Base-by-base conservation (phyloP, 495 filamentous ascomycete species). In the Oidiodendron maius region DNA sequence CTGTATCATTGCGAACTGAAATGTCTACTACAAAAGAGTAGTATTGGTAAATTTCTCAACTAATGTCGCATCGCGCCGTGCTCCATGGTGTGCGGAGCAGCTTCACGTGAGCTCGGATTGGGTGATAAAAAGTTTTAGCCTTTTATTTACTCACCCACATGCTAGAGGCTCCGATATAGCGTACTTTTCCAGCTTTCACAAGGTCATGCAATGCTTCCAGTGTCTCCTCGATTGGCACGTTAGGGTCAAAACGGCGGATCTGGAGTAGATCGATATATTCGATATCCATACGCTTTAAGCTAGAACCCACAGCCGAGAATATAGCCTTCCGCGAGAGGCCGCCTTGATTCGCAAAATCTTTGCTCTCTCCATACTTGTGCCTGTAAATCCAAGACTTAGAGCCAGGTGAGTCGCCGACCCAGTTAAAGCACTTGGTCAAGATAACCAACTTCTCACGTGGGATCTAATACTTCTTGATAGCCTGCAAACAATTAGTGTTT, bases 161-260 rank as follows among this genome's bases (percentile, higher is more conserved):
- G 25, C 65, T 74, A 46, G 71, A 78, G 1, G 81, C 81, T 2
- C 83, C 83, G 35, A 87, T 78, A 58, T 88, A 89, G 12, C 75
- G 71, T 20, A 86, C 77, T 57, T 83, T 85, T n/a, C 81, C 82
- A 0, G 63, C 64, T 52, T 74, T 68, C 4, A 87, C 73, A 0
- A 87, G 57, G 52, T 88, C 82, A 54, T 87, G 74, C 5, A 89
- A 64, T 2, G 83, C 82, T 57, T 77, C 64, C 82, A 90, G 87
- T 4, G 80, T 32, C 28, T 32, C 28, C n/a, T 32, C 28, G 28
- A 32, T 32, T 8, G 28, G n/a, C 8, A 32, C 28, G 8, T 8
- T 32, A 32, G 8, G 8, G n/a, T 32, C 28, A n/a, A 8, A 32
- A n/a, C 28, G 28, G n/a, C n/a, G 28, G 28, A 32, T 32, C n/a